Evolutionary conservation across 2,329 filamentous ascomycete species (phyloP).

Genomic region (Elsinoe necatrix): DNA sequence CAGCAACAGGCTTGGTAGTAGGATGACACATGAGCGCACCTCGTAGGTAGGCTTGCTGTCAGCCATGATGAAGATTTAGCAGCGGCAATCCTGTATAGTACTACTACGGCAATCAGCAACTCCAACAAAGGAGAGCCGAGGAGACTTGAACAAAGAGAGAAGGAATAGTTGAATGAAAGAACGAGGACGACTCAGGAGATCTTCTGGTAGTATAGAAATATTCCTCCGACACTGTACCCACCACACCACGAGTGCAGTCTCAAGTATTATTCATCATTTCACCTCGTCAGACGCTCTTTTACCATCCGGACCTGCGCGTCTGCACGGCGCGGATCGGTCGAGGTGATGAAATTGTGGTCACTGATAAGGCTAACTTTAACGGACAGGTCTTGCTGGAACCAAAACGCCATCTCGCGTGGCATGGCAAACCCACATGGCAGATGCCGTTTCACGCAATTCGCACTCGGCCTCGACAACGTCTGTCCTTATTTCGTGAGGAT

Average conservation of each 20-base stretch:
- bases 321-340: not conserved
- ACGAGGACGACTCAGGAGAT: not conserved
- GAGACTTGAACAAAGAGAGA: conserved; percentile 24
- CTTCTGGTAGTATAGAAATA: not conserved
- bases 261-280: not conserved
- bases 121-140: no score
- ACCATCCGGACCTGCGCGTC: not conserved
- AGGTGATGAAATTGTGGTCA: not conserved
- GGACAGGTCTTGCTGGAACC: not conserved
- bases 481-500: not conserved
- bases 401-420: conserved; percentile 9
- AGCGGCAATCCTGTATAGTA: conserved; percentile 27
- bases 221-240: not conserved
- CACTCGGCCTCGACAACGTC: not conserved
- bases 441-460: not conserved
- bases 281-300: conserved; percentile 3
- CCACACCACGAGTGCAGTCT: not conserved
- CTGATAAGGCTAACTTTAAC: conserved; percentile 14
- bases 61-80: conserved; percentile 45
- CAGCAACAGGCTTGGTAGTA: conserved; percentile 66
- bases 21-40: not conserved
- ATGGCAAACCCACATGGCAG: not conserved
- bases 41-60: conserved; percentile 51
- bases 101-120: no score
- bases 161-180: conserved; percentile 26